These are phyloP conservation scores for Xylaria sp. DNA, from an alignment of 2,329 filamentous ascomycete genomes.

Conservation along the genomic window DNA sequence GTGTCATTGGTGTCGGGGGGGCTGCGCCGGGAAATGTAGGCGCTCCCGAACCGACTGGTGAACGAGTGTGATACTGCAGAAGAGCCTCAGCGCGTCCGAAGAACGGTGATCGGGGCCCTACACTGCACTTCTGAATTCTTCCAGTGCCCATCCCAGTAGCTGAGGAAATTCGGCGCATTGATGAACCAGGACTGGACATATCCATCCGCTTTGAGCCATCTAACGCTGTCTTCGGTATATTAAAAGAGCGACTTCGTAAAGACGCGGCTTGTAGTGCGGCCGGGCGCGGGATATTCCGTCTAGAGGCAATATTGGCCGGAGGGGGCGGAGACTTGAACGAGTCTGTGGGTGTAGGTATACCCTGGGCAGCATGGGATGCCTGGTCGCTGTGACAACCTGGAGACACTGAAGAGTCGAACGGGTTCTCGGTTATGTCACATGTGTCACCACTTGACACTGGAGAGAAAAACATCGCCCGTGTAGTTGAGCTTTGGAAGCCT, in stretches of 20 bases:
- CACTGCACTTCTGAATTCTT: conserved; percentile 55
- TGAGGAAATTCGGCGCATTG: conserved; percentile 65
- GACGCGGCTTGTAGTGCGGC: conserved; percentile 60
- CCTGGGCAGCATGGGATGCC: conserved; percentile 34
- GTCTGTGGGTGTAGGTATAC: conserved; percentile 46
- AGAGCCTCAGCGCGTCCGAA: conserved; percentile 59
- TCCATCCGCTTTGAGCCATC: conserved; percentile 60
- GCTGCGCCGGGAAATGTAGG: conserved; percentile 54
- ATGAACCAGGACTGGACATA: conserved; percentile 53
- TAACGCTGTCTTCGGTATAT: conserved; percentile 57
- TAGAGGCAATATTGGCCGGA: conserved; percentile 63
- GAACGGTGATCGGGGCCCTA: conserved; percentile 56
- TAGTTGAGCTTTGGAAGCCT: conserved; percentile 35
- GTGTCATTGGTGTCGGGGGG: conserved; percentile 62
- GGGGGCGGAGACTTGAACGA: conserved; percentile 61
- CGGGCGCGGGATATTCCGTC: conserved; percentile 61
- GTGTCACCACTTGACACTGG: conserved; percentile 37
- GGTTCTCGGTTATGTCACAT: conserved; percentile 35
- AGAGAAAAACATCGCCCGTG: conserved; percentile 39
- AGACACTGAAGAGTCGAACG: conserved; percentile 34
- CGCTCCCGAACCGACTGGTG: conserved; percentile 54
- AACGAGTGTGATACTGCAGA: conserved; percentile 55
- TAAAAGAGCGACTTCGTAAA: conserved; percentile 56
- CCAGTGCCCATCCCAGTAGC: conserved; percentile 56
- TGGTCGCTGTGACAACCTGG: conserved; percentile 34